Evolutionary conservation across 2,329 filamentous ascomycete species (phyloP).

Genomic region (Pseudogymnoascus sp.): DNA sequence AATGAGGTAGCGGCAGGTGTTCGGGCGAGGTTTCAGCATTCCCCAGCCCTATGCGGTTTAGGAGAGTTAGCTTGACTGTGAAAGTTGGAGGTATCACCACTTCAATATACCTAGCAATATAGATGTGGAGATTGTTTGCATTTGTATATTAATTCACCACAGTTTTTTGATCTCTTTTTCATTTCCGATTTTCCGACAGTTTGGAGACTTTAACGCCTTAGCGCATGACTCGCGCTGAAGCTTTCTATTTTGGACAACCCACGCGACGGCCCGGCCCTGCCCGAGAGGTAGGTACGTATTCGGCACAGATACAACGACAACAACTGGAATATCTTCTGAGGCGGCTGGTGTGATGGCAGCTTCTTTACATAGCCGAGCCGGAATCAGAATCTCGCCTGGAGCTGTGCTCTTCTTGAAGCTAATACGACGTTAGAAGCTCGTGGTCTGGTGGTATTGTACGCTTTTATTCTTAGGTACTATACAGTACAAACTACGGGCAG

Average conservation of each 20-base stretch:
- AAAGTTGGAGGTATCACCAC: neutral
- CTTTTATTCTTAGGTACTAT: neutral
- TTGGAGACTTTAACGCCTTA: neutral
- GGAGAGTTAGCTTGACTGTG: neutral
- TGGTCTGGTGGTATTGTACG: neutral
- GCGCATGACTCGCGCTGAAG: neutral
- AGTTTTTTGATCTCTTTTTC: neutral
- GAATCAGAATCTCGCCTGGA: neutral
- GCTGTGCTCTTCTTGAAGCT: neutral
- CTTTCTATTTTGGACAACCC: neutral
- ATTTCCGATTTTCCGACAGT: conserved; percentile 1
- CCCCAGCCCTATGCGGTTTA: neutral
- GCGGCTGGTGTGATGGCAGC: neutral
- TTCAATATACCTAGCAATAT: neutral
- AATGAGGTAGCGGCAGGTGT: neutral
- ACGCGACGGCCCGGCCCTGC: conserved; percentile 1
- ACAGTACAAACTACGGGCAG: neutral
- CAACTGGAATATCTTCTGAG: neutral
- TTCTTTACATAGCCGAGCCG: neutral
- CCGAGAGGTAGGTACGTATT: neutral
- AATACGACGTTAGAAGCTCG: neutral
- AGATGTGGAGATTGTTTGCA: neutral
- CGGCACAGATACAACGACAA: neutral
- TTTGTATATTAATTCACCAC: neutral
- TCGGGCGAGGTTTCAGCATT: neutral